A percentile compares a stretch with the other conserved stretches of the same genome.
Conservation (phyloP, 2,329 filamentous ascomycete genomes). For the Onygenales sp. region DNA sequence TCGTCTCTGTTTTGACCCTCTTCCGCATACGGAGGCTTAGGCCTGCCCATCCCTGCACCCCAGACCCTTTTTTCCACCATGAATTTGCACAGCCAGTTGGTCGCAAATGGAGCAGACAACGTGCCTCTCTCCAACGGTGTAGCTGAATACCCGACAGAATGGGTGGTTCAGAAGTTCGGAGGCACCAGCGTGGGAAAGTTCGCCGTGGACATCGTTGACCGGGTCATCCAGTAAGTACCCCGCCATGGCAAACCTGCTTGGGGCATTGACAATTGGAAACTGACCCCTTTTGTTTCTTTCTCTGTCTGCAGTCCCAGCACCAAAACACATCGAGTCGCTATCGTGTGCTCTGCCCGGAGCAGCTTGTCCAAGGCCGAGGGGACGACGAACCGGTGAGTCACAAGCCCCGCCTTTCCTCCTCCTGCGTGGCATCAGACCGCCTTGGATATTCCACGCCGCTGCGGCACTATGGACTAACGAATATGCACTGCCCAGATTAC, state of each 20-base stretch:
- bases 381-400: slow-evolving; percentile 81
- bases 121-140: slow-evolving; percentile 15
- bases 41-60: neutral
- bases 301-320: slow-evolving; percentile 45
- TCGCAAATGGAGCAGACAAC: slow-evolving; percentile 12
- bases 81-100: slow-evolving; percentile 7
- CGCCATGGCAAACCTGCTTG: neutral
- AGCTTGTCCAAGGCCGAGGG: slow-evolving; percentile 90
- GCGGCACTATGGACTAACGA: neutral
- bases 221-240: slow-evolving; percentile 53
- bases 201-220: slow-evolving; percentile 61
- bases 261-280: neutral
- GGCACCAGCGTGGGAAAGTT: slow-evolving; percentile 96
- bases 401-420: slow-evolving; percentile 2
- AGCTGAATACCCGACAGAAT: slow-evolving; percentile 29
- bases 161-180: slow-evolving; percentile 92
- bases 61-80: slow-evolving; percentile 4
- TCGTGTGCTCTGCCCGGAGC: slow-evolving; percentile 92
- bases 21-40: neutral
- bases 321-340: slow-evolving; percentile 64
- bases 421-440: neutral
- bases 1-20: neutral
- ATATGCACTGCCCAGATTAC: slow-evolving; percentile 23
- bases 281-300: slow-evolving; percentile 5
- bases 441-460: neutral